Base-by-base conservation (phyloP, 805 yeast genomes). In the Babjeviella inositovora region DNA sequence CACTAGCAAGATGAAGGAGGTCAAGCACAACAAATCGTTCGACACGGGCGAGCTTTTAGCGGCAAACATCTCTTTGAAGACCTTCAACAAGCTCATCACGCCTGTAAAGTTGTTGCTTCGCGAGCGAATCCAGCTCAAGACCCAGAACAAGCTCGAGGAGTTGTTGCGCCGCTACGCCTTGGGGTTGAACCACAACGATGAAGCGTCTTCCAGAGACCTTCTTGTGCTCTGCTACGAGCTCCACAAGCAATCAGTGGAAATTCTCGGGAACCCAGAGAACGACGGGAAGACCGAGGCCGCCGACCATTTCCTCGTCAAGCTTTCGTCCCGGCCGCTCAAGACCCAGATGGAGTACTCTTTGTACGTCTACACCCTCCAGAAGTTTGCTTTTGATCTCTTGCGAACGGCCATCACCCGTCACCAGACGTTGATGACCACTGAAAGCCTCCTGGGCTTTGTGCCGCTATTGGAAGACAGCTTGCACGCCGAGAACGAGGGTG, bases 21-120 rank as follows among this genome's bases (percentile, higher is more conserved):
- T 90, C 17, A 85, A 82, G 42, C 73, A 70, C 32, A 81, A 80
- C 39, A 82, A 82, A 49, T 75, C 93, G 54, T 77, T 54, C 40
- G 97, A 90, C 35, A 69, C 90, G 5, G 92, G 75, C 14, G 93
- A 85, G 47, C 51, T 82, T 11, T 39, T 87, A 22, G 63, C 93
- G 0, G 46, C 68, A 9, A 68, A 70, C 37, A 62, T 87, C 17
- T 53, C 64, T 9, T 52, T 84, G 28, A 45, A 58, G 5, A 45
- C 52, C 13, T 80, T 85, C 39, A 51, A 58, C 6, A 47, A 47
- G 24, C 45, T 90, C 13, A 43, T 85, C 10, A 53, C 56, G 9
- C 97, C 97, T 2, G 53, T 90, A 18, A 72, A 71, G 37, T 47
- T 62, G 11, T 43, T 79, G 23, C 45, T 80, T 17, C 46, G 57